Evolutionary conservation across 306 rosid species (phyloP).

Genomic region (Oxytropis ochrocephala): DNA sequence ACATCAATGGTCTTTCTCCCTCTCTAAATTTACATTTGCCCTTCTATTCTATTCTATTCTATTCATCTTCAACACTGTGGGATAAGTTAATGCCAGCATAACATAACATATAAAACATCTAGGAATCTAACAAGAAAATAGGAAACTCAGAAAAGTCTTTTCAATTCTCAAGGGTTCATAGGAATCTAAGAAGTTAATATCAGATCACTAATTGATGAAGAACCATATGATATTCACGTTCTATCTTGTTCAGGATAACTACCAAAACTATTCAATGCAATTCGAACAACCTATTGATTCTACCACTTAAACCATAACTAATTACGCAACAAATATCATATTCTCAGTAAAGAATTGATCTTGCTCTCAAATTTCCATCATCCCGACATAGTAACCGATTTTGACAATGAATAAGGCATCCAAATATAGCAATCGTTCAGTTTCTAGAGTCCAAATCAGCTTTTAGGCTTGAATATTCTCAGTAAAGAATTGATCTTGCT

Average conservation of each 20-base stretch:
- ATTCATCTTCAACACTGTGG: not conserved
- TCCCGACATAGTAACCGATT: no score
- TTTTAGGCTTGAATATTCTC: no score
- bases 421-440: no score
- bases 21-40: not conserved
- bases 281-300: not conserved
- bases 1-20: not conserved
- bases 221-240: not conserved
- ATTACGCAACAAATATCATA: no score
- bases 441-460: no score
- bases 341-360: no score
- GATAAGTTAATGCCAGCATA: not conserved
- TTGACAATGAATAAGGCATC: no score
- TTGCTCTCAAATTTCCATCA: no score
- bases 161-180: not conserved
- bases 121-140: not conserved
- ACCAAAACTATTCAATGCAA: not conserved
- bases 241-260: not conserved
- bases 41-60: not conserved
- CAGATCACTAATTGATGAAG: not conserved
- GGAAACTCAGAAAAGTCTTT: not conserved
- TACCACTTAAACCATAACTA: no score
- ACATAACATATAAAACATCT: not conserved
- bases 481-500: no score
- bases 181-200: constrained; percentile 10